Evolutionary conservation across 768 basidiomycete genomes (phyloP), one percentile per base, ranked within the genome.

Genomic region (Mycena pura): DNA sequence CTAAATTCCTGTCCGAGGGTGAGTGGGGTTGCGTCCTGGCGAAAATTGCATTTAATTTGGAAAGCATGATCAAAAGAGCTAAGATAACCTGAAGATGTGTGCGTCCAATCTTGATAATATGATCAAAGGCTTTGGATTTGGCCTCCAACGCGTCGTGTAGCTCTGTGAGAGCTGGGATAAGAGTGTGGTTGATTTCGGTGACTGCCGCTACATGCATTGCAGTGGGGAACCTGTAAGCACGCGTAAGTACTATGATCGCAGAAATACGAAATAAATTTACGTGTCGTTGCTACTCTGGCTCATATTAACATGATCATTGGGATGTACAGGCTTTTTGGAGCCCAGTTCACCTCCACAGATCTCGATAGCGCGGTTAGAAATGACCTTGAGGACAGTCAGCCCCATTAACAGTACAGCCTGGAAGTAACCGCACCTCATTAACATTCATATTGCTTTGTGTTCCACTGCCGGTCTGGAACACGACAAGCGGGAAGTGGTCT

Each of bases 381-480:
- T 96, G 69, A 98, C 96, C 93, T 95, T 59, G 39, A 25, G 21
- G 19, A 27, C 28, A 34, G 19, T 36, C 22, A 22, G 5, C 29
- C 46, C 57, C 15, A 50, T 19, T 27, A 49, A 19, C 11, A n/a
- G 21, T 10, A 19, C 15, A 25, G 3, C 28, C 8, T 34, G n/a
- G 13, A 13, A 39, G 14, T 8, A 13, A 8, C 41, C 32, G 28
- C 21, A 91, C 94, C 86, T 99, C 97, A 74, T 99, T 99, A 62
- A 87, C 93, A 75, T 93, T 99, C 97, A 99, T 99, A 81, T 99
- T 99, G 72, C 92, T 96, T 76, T 99, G 97, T 2, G 97, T 99
- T 19, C 97, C 97, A 56, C 93, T 96, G 60, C 97, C 97, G 22
- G 97, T 99, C 77, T 99, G 97, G 86, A 98, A 99, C 39, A 99